These are phyloP conservation scores for Flagelloscypha sp. DNA, from an alignment of 768 basidiomycete species.

Conservation along the genomic window DNA sequence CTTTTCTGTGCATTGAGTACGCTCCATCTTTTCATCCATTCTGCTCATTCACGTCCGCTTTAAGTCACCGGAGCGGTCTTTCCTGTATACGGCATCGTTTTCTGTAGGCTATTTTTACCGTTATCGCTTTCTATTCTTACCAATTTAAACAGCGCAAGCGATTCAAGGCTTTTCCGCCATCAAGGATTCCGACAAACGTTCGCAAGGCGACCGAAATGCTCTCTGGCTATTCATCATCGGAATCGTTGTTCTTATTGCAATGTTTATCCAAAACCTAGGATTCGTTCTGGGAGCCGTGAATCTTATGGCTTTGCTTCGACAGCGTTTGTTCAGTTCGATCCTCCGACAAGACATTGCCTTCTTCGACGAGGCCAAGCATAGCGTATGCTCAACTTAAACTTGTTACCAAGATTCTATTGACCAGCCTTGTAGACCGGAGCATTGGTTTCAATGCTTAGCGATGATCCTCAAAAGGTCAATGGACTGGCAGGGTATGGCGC, in stretches of 20 bases:
- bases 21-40: constrained; percentile 2
- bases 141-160: constrained; percentile 14
- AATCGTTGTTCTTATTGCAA: constrained; percentile 34
- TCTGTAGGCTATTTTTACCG: constrained; percentile 11
- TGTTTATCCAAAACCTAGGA: constrained; percentile 35
- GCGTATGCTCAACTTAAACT: constrained; percentile 19
- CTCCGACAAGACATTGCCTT: constrained; percentile 45
- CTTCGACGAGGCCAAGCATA: constrained; percentile 47
- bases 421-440: constrained; percentile 37
- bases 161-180: constrained; percentile 20
- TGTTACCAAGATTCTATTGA: constrained; percentile 9
- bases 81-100: constrained; percentile 31
- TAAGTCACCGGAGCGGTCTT: constrained; percentile 24
- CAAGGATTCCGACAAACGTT: constrained; percentile 19
- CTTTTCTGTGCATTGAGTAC: constrained; percentile 21
- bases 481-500: constrained; percentile 62
- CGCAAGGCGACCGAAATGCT: constrained; percentile 29
- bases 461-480: constrained; percentile 45
- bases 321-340: constrained; percentile 36
- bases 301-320: constrained; percentile 37
- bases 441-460: constrained; percentile 40
- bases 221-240: constrained; percentile 37
- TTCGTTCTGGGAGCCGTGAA: constrained; percentile 36
- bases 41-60: background rate
- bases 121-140: no score